Conservation (phyloP, 2,329 filamentous ascomycete genomes). For the Fusarium sp. region DNA sequence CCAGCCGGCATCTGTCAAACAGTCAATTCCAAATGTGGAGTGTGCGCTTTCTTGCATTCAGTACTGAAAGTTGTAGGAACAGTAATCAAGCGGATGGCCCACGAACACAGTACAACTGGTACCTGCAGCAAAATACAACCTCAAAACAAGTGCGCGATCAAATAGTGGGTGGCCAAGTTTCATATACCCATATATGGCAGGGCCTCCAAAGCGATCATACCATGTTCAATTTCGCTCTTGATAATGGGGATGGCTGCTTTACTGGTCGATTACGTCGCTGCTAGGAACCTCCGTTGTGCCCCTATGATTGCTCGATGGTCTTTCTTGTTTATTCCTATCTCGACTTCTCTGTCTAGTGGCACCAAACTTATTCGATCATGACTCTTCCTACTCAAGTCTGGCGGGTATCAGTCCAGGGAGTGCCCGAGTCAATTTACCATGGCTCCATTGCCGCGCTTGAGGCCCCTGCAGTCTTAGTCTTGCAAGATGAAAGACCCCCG, state of each 20-base stretch:
- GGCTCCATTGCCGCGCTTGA: constrained; percentile 21
- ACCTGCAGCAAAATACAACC: constrained; percentile 43
- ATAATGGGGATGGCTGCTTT: background rate
- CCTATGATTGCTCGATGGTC: background rate
- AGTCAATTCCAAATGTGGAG: constrained; percentile 21
- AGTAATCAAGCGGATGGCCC: constrained; percentile 7
- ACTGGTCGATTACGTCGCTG: background rate
- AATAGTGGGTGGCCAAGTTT: constrained; percentile 11
- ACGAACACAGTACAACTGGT: constrained; percentile 20
- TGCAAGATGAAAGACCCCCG: constrained; percentile 23
- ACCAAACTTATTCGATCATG: constrained; percentile 16
- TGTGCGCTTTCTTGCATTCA: constrained; percentile 8
- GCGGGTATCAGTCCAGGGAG: constrained; percentile 5
- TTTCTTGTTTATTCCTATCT: background rate
- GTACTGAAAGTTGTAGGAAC: background rate
- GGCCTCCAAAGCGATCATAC: background rate
- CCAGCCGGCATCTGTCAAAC: constrained; percentile 24
- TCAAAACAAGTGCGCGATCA: constrained; percentile 19
- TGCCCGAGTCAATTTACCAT: constrained; percentile 39
- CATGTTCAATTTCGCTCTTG: background rate
- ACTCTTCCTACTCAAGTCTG: background rate
- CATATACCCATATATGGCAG: constrained; percentile 11
- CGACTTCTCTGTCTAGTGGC: constrained; percentile 10
- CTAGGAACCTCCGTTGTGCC: background rate
- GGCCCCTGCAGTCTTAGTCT: constrained; percentile 24